Evolutionary conservation across 2,329 filamentous ascomycete species (phyloP), one percentile per base, ranked within the genome.

Genomic region (Stylonectria norvegica): DNA sequence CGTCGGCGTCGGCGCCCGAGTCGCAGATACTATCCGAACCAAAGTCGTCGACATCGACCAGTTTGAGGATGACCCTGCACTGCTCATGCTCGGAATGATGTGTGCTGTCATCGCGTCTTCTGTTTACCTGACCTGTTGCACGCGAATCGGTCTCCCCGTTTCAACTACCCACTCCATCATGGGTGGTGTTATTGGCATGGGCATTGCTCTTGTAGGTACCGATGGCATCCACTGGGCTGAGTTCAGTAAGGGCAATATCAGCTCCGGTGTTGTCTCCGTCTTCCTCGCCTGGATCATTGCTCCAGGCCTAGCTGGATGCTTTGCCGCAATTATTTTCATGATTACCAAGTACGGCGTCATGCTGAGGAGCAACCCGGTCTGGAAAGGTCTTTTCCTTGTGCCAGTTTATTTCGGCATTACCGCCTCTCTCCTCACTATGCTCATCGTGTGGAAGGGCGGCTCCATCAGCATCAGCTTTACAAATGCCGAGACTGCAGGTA

Each of bases 151-250:
- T 38, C 67, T 79, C 34, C 79, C 78, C 22, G 77, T 81, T 18
- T 81, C 76, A 0, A 80, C 79, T 3, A 83, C 78, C 0, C 78
- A 81, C 59, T 79, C 77, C 11, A 73, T 81, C 43, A 73, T 81
- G 57, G 76, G 76, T 7, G 76, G 76, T 47, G 69, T 83, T 15
- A 70, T 80, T 40, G 79, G 79, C 29, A 76, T 80, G 55, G 79
- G 78, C 34, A 67, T 83, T 34, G 79, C 77, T 2, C 60, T 69
- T 0, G 62, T 81, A 4, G 78, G 78, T 7, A 58, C 63, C 0
- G 45, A 65, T 0, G 72, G 73, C 37, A 66, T 83, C 31, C 68
- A 72, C 43, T 84, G 80, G 75, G 63, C 70, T 1, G 72, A 63
- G n/a, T 50, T 72, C 10, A 65, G 59, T 4, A 54, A 72, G 10